Base-by-base conservation (phyloP, 768 basidiomycete species). In the Symmetrospora coprosmae region DNA sequence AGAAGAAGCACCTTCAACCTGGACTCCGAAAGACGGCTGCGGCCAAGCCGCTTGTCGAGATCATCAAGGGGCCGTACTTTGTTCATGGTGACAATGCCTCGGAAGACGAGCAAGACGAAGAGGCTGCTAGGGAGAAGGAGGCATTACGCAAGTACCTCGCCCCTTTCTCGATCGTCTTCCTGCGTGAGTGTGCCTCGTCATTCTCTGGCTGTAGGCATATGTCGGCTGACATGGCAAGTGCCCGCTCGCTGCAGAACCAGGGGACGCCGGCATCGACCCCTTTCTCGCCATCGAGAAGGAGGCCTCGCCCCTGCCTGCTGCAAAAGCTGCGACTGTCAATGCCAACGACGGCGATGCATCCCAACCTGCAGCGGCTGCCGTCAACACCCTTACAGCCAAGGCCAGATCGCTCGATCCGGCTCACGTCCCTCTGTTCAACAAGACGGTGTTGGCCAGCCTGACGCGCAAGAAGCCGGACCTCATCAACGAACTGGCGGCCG, bases 201-300 rank as follows among this genome's bases (percentile, higher is more conserved):
- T n/a, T n/a, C n/a, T n/a, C n/a, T n/a, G n/a, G n/a, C n/a, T n/a
- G n/a, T n/a, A n/a, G n/a, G n/a, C n/a, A n/a, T n/a, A n/a, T n/a
- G n/a, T n/a, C n/a, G n/a, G n/a, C n/a, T n/a, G n/a, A n/a, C n/a
- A n/a, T n/a, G n/a, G n/a, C n/a, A n/a, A n/a, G n/a, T n/a, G n/a
- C n/a, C n/a, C n/a, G n/a, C n/a, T n/a, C n/a, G n/a, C n/a, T n/a
- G n/a, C n/a, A n/a, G n/a, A n/a, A n/a, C n/a, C n/a, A n/a, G n/a
- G n/a, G n/a, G n/a, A n/a, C n/a, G 37, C n/a, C 37, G 61, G 60
- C 25, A 61, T 69, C 30, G 47, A 69, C 59, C 68, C 68, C 13
- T 63, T 67, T 47, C 41, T 50, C 7, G 65, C 45, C 31, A 53
- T 56, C 43, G 50, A 62, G 58, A 58, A 63, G 62, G 50, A 62